Conservation (phyloP, 345 rosid species). For the Aquilaria yunnanensis region DNA sequence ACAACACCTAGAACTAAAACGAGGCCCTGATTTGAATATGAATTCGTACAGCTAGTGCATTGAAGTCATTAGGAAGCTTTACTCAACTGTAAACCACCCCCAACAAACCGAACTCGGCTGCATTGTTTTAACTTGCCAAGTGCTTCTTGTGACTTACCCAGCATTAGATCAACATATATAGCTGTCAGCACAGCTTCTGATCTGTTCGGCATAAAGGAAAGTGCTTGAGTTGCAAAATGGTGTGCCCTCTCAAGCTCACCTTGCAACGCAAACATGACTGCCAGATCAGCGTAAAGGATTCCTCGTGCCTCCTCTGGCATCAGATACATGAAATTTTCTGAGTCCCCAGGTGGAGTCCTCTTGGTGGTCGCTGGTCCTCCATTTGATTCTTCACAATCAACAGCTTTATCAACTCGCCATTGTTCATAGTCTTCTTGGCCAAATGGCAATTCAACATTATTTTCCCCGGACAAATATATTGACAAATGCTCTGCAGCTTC, state of each 20-base stretch:
- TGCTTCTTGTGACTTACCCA: slow-evolving; percentile 74
- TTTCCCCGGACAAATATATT: slow-evolving; percentile 52
- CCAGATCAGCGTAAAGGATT: slow-evolving; percentile 70
- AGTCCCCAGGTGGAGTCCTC: slow-evolving; percentile 25
- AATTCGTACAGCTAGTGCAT: slow-evolving; percentile 9
- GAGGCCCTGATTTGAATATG: slow-evolving; percentile 17
- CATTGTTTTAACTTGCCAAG: slow-evolving; percentile 72
- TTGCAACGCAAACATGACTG: slow-evolving; percentile 55
- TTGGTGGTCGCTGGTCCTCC: slow-evolving; percentile 35
- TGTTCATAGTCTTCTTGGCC: slow-evolving; percentile 60
- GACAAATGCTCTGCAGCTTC: slow-evolving; percentile 85
- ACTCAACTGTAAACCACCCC: slow-evolving; percentile 28
- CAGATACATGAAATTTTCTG: slow-evolving; percentile 33
- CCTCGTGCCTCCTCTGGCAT: slow-evolving; percentile 94
- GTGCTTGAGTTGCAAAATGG: slow-evolving; percentile 48
- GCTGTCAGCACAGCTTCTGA: slow-evolving; percentile 75
- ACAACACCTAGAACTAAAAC: slow-evolving; percentile 24
- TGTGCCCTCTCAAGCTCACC: slow-evolving; percentile 71
- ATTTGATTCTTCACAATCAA: slow-evolving; percentile 58
- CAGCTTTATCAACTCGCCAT: slow-evolving; percentile 41
- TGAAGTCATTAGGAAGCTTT: slow-evolving; percentile 14
- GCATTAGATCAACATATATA: slow-evolving; percentile 65
- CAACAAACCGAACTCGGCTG: slow-evolving; percentile 59
- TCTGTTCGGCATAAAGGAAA: slow-evolving; percentile 51
- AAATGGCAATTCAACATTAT: slow-evolving; percentile 60